Evolutionary conservation across 2,329 filamentous ascomycete genomes (phyloP).

Genomic region (Diaporthe eres): DNA sequence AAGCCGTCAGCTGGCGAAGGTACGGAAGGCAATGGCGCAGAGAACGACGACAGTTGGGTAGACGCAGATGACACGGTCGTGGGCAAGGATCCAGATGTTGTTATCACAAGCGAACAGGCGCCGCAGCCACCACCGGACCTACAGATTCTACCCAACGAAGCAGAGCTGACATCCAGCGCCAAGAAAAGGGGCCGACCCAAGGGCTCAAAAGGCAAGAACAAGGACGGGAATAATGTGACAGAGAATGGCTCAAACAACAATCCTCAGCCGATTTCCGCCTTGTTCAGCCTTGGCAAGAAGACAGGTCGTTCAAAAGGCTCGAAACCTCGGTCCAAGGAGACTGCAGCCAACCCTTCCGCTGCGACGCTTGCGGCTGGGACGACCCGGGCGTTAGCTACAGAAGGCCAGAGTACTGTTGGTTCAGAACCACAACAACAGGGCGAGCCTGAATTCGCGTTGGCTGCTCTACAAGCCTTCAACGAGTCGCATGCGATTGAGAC

Average conservation of each 20-base stretch:
- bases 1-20: constrained; percentile 42
- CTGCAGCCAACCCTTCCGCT: constrained; percentile 10
- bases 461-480: constrained; percentile 35
- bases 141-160: neutral
- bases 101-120: constrained; percentile 18
- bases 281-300: constrained; percentile 42
- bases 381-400: neutral
- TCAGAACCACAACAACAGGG: constrained; percentile 24
- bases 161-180: constrained; percentile 45
- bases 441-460: constrained; percentile 32
- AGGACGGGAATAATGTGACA: constrained; percentile 46
- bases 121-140: constrained; percentile 22
- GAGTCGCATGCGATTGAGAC: neutral
- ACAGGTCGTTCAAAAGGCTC: constrained; percentile 62
- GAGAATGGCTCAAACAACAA: constrained; percentile 21
- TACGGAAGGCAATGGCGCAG: constrained; percentile 24
- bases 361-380: constrained; percentile 4
- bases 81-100: constrained; percentile 22
- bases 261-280: constrained; percentile 34
- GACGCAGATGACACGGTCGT: constrained; percentile 56
- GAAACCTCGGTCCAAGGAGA: constrained; percentile 57
- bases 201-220: constrained; percentile 66
- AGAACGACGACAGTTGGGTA: constrained; percentile 60
- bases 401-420: constrained; percentile 13
- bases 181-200: constrained; percentile 65